These are phyloP conservation scores for Salvia miltiorrhiza DNA, from an alignment of 257 asterid genomes.

Conservation along the genomic window DNA sequence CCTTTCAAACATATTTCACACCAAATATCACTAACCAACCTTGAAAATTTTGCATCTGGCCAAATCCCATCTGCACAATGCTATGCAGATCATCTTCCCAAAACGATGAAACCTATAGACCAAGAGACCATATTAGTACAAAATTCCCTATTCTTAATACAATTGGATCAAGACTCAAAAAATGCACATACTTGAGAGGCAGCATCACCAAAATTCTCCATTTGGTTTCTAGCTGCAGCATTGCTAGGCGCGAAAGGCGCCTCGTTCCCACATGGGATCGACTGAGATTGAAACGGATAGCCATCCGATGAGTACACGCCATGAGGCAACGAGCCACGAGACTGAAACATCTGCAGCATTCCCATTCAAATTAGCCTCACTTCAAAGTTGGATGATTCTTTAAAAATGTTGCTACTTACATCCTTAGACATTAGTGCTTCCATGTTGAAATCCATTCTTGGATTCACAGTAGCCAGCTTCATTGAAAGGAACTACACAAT, in stretches of 20 bases:
- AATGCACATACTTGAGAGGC: slow-evolving; percentile 53
- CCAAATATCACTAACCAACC: slow-evolving; percentile 57
- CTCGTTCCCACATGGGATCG: slow-evolving; percentile 36
- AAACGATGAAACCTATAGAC: slow-evolving; percentile 48
- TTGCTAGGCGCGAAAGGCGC: slow-evolving; percentile 36
- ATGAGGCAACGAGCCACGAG: slow-evolving; percentile 48
- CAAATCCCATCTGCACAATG: slow-evolving; percentile 80
- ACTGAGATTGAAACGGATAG: slow-evolving; percentile 47
- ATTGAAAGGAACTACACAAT: slow-evolving; percentile 77
- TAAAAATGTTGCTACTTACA: slow-evolving; percentile 37
- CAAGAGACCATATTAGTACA: neutral
- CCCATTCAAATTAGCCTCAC: no score
- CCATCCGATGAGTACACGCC: slow-evolving; percentile 38
- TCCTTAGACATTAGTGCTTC: slow-evolving; percentile 72
- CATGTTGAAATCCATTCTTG: slow-evolving; percentile 65
- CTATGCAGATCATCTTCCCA: slow-evolving; percentile 87
- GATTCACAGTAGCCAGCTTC: slow-evolving; percentile 79
- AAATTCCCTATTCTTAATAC: neutral
- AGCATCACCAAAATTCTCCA: slow-evolving; percentile 40
- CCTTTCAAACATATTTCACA: neutral
- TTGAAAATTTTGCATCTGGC: slow-evolving; percentile 49
- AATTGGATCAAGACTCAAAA: neutral
- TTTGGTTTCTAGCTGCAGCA: slow-evolving; percentile 36
- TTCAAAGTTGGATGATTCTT: neutral
- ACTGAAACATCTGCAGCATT: slow-evolving; percentile 43